A percentile compares a stretch with the other conserved stretches of the same genome.
These are phyloP conservation scores for Picocystis salinarum DNA, from an alignment of 139 green algal genomes.

Conservation along the genomic window DNA sequence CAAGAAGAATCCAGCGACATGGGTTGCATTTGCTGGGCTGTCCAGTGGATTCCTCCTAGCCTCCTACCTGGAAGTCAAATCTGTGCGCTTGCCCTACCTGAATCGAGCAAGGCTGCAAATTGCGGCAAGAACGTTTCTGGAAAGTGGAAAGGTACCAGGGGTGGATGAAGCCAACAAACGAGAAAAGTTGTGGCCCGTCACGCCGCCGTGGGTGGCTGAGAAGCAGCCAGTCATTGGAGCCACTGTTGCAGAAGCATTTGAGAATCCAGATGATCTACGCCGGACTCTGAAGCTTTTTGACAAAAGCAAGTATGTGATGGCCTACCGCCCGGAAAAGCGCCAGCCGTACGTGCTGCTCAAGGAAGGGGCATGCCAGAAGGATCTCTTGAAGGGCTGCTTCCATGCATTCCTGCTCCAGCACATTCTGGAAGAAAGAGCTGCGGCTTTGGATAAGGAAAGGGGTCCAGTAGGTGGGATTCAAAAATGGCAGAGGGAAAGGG, in stretches of 20 bases:
- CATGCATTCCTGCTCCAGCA: no score
- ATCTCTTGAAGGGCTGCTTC: constrained; percentile 43
- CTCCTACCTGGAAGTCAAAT: constrained; percentile 41
- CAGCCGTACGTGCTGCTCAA: constrained; percentile 51
- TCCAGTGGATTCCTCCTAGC: constrained; percentile 36
- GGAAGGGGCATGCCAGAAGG: constrained; percentile 23
- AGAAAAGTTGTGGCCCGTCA: no score
- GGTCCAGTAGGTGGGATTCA: no score
- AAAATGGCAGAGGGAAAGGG: no score
- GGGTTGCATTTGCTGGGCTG: constrained; percentile 45
- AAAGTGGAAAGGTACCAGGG: constrained; percentile 22
- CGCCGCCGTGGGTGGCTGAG: no score
- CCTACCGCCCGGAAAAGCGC: constrained; percentile 26
- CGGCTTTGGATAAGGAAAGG: no score
- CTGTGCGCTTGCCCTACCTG: constrained; percentile 60
- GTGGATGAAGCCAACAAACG: constrained; percentile 39
- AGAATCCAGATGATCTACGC: constrained; percentile 23
- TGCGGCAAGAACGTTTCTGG: constrained; percentile 13
- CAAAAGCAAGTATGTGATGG: constrained; percentile 30
- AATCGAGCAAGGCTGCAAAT: constrained; percentile 47
- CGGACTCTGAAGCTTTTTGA: constrained; percentile 6
- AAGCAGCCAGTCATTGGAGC: constrained; percentile 39
- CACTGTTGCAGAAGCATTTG: constrained; percentile 41
- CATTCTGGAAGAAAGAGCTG: no score
- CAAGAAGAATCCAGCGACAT: constrained; percentile 18